Evolutionary conservation across 2,329 filamentous ascomycete species (phyloP).

Genomic region (Blastomyces gilchristii): DNA sequence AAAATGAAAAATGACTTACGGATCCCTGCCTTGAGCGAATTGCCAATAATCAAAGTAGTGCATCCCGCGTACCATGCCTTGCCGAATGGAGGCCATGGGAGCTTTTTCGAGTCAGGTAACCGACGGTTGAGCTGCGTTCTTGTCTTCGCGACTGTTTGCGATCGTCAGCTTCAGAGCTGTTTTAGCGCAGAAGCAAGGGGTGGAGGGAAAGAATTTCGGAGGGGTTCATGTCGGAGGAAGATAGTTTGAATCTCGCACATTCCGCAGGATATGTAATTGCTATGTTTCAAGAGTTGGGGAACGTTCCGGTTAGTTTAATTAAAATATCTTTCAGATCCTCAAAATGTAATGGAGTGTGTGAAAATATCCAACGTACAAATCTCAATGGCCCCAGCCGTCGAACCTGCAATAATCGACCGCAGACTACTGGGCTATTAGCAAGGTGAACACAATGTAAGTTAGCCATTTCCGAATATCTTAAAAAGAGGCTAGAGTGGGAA

Average conservation of each 20-base stretch:
- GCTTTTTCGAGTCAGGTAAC: slow-evolving; percentile 69
- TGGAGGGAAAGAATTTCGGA: neutral
- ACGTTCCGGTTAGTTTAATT: neutral
- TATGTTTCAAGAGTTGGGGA: slow-evolving; percentile 21
- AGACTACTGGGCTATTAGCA: slow-evolving; percentile 57
- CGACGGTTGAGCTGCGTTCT: slow-evolving; percentile 83
- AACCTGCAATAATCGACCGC: slow-evolving; percentile 83
- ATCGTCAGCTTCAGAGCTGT: neutral
- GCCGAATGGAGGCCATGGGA: slow-evolving; percentile 91
- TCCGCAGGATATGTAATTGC: slow-evolving; percentile 91
- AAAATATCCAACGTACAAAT: slow-evolving; percentile 52
- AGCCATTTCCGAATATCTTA: slow-evolving; percentile 1
- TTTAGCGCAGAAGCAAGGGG: slow-evolving; percentile 1
- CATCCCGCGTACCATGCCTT: slow-evolving; percentile 95
- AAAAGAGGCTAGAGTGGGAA: neutral
- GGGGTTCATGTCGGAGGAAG: neutral
- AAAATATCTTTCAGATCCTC: neutral
- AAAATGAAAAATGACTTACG: slow-evolving; percentile 45
- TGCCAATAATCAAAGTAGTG: slow-evolving; percentile 92
- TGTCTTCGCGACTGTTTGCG: slow-evolving; percentile 70
- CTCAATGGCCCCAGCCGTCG: slow-evolving; percentile 87
- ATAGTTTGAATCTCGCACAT: slow-evolving; percentile 46
- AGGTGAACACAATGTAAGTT: slow-evolving; percentile 22
- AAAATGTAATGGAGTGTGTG: neutral
- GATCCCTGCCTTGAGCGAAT: slow-evolving; percentile 91